These are phyloP conservation scores for Urtica urens DNA, from an alignment of 306 rosid genomes.

Conservation along the genomic window DNA sequence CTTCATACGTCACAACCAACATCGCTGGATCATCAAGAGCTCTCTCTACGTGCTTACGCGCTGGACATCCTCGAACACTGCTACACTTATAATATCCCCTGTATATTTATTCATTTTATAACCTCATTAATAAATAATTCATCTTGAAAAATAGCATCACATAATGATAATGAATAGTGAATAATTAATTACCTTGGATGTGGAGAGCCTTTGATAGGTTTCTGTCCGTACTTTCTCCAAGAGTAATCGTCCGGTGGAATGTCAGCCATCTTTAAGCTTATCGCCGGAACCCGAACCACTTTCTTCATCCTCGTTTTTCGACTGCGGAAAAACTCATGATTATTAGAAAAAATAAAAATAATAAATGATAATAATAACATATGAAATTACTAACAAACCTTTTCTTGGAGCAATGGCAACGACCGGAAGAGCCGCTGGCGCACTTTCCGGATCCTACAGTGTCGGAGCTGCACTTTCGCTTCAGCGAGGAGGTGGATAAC, in stretches of 20 bases:
- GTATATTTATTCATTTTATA: constrained; percentile 4
- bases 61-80: constrained; percentile 94
- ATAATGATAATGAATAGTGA: too few relatives aligned
- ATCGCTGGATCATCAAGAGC: constrained; percentile 81
- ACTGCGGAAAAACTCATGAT: neutral
- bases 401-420: constrained; percentile 78
- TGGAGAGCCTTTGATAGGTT: constrained; percentile 85
- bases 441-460: constrained; percentile 60
- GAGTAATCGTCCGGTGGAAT: constrained; percentile 91
- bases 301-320: constrained; percentile 63
- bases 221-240: constrained; percentile 87
- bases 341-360: neutral
- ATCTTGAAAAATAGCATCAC: too few relatives aligned
- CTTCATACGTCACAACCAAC: constrained; percentile 87
- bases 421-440: constrained; percentile 41
- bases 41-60: constrained; percentile 87
- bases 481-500: constrained; percentile 43
- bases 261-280: constrained; percentile 76
- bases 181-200: constrained; percentile 53
- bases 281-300: constrained; percentile 70
- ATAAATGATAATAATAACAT: neutral
- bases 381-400: constrained; percentile 25
- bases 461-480: constrained; percentile 74
- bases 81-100: constrained; percentile 99
- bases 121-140: neutral